Percentiles rank a stretch among this genome's conserved stretches.
These are phyloP conservation scores for Annulohypoxylon bovei DNA, from an alignment of 495 filamentous ascomycete species.

Conservation along the genomic window DNA sequence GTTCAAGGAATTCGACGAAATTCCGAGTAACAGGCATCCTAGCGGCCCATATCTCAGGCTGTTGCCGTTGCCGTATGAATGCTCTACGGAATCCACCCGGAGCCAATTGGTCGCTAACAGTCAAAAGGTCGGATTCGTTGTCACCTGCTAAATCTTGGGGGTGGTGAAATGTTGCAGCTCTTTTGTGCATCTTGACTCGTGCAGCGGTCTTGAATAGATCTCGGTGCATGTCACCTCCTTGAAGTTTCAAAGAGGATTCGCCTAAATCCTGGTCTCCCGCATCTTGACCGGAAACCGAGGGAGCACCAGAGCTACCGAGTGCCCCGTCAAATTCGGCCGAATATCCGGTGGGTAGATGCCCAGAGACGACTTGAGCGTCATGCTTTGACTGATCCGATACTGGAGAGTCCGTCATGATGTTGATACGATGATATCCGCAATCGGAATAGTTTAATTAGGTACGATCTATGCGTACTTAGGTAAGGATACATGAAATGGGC, in stretches of 20 bases:
- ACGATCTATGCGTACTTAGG: not conserved
- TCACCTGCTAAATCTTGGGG: conserved; percentile 44
- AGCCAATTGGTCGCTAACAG: conserved; percentile 61
- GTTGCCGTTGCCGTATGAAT: conserved; percentile 62
- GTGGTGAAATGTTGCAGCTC: conserved; percentile 68
- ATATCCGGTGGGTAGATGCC: conserved; percentile 58
- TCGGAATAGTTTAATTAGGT: conserved; percentile 2
- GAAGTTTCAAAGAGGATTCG: conserved; percentile 69
- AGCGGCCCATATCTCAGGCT: conserved; percentile 52
- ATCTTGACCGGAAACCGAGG: conserved; percentile 48
- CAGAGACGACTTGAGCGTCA: conserved; percentile 53
- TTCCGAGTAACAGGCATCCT: conserved; percentile 65
- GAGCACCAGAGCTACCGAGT: conserved; percentile 34
- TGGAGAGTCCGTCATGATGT: conserved; percentile 23
- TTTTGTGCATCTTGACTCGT: conserved; percentile 58
- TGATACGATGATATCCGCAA: not conserved
- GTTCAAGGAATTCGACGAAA: conserved; percentile 74
- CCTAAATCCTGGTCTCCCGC: conserved; percentile 45
- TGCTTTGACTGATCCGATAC: conserved; percentile 34
- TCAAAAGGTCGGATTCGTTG: conserved; percentile 46
- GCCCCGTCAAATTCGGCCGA: conserved; percentile 53
- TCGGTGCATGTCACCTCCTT: conserved; percentile 74
- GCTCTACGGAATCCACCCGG: conserved; percentile 72
- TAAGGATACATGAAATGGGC: not conserved
- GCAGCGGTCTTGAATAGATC: conserved; percentile 72